Evolutionary conservation across 2,329 filamentous ascomycete species (phyloP).

Genomic region (Talaromyces sp.): DNA sequence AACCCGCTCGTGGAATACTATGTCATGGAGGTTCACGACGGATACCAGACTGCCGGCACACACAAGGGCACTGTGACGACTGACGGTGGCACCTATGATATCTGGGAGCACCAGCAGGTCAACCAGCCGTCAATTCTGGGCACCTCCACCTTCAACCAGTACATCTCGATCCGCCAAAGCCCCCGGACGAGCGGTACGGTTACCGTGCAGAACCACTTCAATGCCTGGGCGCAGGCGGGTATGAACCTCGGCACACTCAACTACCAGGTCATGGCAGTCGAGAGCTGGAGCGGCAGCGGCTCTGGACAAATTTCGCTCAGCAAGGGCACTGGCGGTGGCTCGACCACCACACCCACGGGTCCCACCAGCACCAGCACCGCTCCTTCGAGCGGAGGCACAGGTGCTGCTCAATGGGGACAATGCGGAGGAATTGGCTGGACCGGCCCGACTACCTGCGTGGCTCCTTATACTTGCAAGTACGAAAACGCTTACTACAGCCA

Average conservation of each 20-base stretch:
- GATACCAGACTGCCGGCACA: conserved; percentile 30
- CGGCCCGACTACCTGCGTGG: conserved; percentile 29
- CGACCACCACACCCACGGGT: background rate
- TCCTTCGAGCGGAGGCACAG: background rate
- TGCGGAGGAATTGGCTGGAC: conserved; percentile 33
- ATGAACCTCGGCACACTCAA: conserved; percentile 36
- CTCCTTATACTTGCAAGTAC: conserved; percentile 29
- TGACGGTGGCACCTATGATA: conserved; percentile 41
- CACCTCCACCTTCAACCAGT: conserved; percentile 31
- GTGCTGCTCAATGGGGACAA: conserved; percentile 22
- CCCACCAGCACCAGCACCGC: background rate
- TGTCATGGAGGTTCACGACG: conserved; percentile 36
- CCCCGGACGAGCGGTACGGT: conserved; percentile 40
- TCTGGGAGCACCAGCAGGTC: conserved; percentile 38
- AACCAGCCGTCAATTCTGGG: conserved; percentile 44
- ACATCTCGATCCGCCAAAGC: conserved; percentile 36
- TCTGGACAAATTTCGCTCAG: conserved; percentile 10
- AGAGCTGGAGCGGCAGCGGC: conserved; percentile 28
- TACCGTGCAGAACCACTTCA: conserved; percentile 40
- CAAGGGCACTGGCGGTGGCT: conserved; percentile 6
- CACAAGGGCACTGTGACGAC: conserved; percentile 37
- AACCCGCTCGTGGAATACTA: conserved; percentile 40
- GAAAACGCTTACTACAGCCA: conserved; percentile 33
- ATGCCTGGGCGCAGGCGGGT: conserved; percentile 36
- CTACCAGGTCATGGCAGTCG: conserved; percentile 46